These are phyloP conservation scores for Sphaerostilbella broomeana DNA, from an alignment of 2,329 filamentous ascomycete genomes.

Conservation along the genomic window DNA sequence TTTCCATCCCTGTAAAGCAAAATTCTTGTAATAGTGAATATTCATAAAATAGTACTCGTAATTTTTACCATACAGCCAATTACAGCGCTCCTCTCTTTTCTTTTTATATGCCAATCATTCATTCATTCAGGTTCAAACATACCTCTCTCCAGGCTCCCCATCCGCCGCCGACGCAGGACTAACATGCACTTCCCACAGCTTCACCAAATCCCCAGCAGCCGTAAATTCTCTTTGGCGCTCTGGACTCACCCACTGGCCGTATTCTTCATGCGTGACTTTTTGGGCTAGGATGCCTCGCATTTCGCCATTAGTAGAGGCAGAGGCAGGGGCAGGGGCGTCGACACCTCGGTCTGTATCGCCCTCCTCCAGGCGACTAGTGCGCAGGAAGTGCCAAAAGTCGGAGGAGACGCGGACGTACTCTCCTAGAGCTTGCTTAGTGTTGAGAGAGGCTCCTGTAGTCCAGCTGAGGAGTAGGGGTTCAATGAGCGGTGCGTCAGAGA, in stretches of 20 bases:
- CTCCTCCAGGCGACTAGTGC: neutral
- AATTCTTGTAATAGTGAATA: too few species aligned
- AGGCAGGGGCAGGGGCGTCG: neutral
- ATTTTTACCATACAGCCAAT: too few species aligned
- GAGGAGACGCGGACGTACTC: constrained; percentile 55
- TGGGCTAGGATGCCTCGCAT: constrained; percentile 44
- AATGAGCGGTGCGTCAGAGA: constrained; percentile 60
- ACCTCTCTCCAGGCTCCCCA: neutral
- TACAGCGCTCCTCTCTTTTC: too few species aligned
- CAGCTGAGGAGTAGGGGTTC: constrained; percentile 54
- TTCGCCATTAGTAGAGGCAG: constrained; percentile 17
- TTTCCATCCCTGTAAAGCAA: too few species aligned
- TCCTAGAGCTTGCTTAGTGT: constrained; percentile 47
- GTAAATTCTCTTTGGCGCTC: constrained; percentile 27
- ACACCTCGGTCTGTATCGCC: neutral
- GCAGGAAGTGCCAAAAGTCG: constrained; percentile 49
- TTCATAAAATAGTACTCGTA: too few species aligned
- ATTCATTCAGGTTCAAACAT: too few species aligned
- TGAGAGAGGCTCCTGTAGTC: constrained; percentile 55
- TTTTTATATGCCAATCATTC: too few species aligned
- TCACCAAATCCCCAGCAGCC: constrained; percentile 26
- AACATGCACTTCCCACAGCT: constrained; percentile 39
- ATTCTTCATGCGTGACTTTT: constrained; percentile 37
- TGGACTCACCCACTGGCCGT: constrained; percentile 35
- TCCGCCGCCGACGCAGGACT: constrained; percentile 19